Conservation (phyloP, 2,329 filamentous ascomycete genomes). For the Didymella arachidicola region DNA sequence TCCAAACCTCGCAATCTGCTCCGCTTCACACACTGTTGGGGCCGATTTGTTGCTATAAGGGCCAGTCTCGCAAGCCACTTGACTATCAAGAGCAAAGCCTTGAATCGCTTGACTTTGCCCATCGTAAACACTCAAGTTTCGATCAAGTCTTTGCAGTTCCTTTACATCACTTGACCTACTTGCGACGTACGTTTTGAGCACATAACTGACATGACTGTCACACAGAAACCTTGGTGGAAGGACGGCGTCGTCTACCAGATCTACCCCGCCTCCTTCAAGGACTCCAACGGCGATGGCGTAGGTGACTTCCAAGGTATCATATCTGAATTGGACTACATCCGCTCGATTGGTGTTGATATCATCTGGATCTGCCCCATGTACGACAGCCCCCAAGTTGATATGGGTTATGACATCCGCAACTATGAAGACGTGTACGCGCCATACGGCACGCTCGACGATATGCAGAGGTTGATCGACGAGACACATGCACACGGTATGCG, state of each 20-base stretch:
- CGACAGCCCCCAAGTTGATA: slow-evolving; percentile 57
- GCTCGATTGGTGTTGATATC: slow-evolving; percentile 55
- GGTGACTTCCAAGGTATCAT: slow-evolving; percentile 68
- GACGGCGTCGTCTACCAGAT: slow-evolving; percentile 68
- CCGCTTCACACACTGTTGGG: slow-evolving; percentile 1
- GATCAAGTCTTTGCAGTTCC: not conserved
- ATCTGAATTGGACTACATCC: slow-evolving; percentile 63
- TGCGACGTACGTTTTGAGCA: slow-evolving; percentile 4
- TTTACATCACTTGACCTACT: slow-evolving; percentile 7
- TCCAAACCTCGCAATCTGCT: slow-evolving; percentile 2
- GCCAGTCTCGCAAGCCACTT: slow-evolving; percentile 16
- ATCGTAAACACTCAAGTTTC: slow-evolving; percentile 10
- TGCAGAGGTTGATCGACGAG: slow-evolving; percentile 49
- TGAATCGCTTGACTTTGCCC: slow-evolving; percentile 21
- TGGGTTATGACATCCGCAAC: slow-evolving; percentile 52
- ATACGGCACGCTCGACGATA: slow-evolving; percentile 52
- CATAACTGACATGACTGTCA: slow-evolving; percentile 39
- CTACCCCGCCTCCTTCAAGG: slow-evolving; percentile 69
- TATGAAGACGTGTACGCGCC: slow-evolving; percentile 52
- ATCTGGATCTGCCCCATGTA: slow-evolving; percentile 54
- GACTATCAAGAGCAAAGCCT: slow-evolving; percentile 13
- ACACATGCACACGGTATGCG: slow-evolving; percentile 49
- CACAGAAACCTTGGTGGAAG: slow-evolving; percentile 63
- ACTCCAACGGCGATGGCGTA: slow-evolving; percentile 63
- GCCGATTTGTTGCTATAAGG: slow-evolving; percentile 13